A percentile compares a stretch with the other conserved stretches of the same genome.
phyloP scores from a whole-genome alignment of 148 eudicot species.

The Amaranthus hypochondriacus region DNA sequence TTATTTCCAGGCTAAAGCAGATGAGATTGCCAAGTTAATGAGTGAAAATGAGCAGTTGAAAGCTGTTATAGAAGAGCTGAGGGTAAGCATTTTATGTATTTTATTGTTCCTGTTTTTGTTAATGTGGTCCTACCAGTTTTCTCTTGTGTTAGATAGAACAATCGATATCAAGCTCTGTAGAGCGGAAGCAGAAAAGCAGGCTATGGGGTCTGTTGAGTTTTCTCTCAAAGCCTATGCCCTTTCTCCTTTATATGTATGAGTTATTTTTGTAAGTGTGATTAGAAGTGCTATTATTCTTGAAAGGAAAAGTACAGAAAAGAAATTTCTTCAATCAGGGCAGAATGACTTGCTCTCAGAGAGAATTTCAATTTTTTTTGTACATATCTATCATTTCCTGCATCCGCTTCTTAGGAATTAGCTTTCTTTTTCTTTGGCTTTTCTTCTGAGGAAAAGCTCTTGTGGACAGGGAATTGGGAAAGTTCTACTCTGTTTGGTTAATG shows the following conservation, averaged over 20 bases:
- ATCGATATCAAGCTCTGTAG: neutral
- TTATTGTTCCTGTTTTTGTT: neutral
- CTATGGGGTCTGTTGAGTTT: neutral
- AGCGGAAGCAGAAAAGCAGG: neutral
- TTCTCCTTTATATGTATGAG: neutral
- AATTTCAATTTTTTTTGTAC: too few species aligned
- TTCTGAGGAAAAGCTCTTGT: neutral
- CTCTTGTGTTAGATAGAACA: neutral
- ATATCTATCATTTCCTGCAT: too few species aligned
- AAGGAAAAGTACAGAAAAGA: neutral
- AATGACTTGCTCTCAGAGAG: too few species aligned
- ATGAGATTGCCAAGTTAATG: conserved; percentile 90
- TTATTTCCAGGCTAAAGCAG: conserved; percentile 78
- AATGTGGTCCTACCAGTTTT: neutral
- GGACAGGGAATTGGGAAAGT: too few species aligned
- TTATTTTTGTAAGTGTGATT: neutral
- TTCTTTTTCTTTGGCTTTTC: neutral
- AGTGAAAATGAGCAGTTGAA: conserved; percentile 87
- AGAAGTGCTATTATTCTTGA: neutral
- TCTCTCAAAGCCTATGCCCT: neutral
- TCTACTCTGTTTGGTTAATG: neutral
- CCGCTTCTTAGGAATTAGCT: too few species aligned
- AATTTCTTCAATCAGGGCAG: too few species aligned
- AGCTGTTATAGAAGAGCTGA: conserved; percentile 57
- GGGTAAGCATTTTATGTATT: conserved; percentile 34